Conservation (phyloP, 257 asterid genomes). For the Lavandula angustifolia region DNA sequence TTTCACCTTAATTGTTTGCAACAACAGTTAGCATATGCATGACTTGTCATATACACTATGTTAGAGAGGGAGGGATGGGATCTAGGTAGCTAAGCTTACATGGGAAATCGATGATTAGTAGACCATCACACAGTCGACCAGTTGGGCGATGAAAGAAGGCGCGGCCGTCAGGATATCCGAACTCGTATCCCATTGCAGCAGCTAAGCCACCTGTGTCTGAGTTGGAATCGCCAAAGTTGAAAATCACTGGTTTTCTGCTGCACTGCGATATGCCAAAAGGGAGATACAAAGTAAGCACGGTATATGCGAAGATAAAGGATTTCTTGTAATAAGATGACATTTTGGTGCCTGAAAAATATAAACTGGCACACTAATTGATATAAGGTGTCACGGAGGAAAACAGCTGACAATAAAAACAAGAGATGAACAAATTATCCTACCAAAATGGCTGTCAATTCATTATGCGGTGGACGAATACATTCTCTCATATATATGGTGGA, state of each 20-base stretch:
- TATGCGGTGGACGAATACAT: constrained; percentile 24
- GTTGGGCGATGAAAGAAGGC: constrained; percentile 42
- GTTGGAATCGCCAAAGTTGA: constrained; percentile 58
- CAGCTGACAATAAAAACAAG: no score
- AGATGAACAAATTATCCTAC: no score
- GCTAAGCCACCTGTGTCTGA: constrained; percentile 57
- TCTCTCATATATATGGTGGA: background rate
- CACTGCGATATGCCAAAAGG: constrained; percentile 37
- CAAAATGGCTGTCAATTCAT: constrained; percentile 27
- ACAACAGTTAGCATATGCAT: no score
- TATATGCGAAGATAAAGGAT: constrained; percentile 1
- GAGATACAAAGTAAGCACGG: background rate
- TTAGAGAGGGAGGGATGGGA: background rate
- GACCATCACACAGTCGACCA: constrained; percentile 48
- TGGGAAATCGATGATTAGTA: constrained; percentile 47
- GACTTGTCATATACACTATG: no score
- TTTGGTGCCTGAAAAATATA: background rate
- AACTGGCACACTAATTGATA: constrained; percentile 11
- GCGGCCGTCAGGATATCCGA: constrained; percentile 42
- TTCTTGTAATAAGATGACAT: background rate
- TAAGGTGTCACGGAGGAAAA: no score
- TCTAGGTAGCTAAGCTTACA: constrained; percentile 39
- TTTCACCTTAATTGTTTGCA: no score
- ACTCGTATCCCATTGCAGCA: constrained; percentile 37
- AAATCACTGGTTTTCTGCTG: constrained; percentile 37